These are phyloP conservation scores for Acidomyces sp. DNA, from an alignment of 495 filamentous ascomycete species.

Conservation along the genomic window DNA sequence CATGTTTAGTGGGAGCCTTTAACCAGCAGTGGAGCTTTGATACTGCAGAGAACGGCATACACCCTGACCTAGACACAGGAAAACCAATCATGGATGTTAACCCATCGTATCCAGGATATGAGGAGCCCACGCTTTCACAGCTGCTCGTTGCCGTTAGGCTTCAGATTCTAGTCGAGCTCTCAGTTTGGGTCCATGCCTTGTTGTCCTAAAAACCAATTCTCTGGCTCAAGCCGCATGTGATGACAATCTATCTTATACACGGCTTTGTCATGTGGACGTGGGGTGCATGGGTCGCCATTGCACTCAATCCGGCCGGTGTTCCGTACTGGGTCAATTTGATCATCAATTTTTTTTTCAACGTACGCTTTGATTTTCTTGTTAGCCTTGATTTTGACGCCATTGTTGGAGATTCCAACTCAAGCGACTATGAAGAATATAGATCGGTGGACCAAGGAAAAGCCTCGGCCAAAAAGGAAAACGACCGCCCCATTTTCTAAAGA, in stretches of 20 bases:
- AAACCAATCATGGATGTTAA: not conserved
- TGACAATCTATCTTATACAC: slow-evolving; percentile 3
- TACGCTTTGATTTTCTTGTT: not conserved
- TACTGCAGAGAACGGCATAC: not conserved
- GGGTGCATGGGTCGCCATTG: not conserved
- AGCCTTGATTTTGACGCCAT: not conserved
- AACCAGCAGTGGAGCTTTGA: not conserved
- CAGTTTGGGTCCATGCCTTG: not conserved
- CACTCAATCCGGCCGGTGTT: not conserved
- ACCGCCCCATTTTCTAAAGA: not conserved
- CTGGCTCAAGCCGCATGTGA: slow-evolving; percentile 1
- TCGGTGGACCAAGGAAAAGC: slow-evolving; percentile 2
- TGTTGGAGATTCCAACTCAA: slow-evolving; percentile 1
- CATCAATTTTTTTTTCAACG: not conserved
- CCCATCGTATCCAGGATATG: not conserved
- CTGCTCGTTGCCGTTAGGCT: not conserved
- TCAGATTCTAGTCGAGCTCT: not conserved
- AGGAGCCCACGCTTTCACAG: not conserved
- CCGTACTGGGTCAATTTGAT: not conserved
- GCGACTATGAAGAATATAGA: not conserved
- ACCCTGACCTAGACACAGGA: not conserved
- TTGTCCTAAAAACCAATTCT: not conserved
- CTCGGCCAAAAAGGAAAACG: not conserved
- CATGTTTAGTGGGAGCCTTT: not conserved
- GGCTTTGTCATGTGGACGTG: slow-evolving; percentile 1